Evolutionary conservation across 129 eudicot genomes (phyloP).

Genomic region (Escallonia herrerae): DNA sequence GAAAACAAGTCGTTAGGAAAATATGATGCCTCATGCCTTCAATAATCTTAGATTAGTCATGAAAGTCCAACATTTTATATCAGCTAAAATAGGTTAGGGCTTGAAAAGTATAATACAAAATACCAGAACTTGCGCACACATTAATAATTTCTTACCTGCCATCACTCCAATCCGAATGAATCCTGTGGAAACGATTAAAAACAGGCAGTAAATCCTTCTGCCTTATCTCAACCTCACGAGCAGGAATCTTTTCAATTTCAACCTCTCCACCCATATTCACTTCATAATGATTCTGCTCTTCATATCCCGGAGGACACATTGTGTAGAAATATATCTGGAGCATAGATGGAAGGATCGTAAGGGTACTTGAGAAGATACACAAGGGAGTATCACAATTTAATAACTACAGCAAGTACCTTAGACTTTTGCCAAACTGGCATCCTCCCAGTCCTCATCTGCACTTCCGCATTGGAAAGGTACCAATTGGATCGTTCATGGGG

Average conservation of each 20-base stretch:
- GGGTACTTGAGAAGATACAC: background rate
- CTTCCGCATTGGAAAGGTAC: conserved; percentile 88
- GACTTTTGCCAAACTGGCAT: conserved; percentile 89
- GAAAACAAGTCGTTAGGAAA: no score
- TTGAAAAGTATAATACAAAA: no score
- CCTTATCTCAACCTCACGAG: conserved; percentile 57
- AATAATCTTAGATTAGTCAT: no score
- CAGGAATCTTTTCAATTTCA: conserved; percentile 63
- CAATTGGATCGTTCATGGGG: conserved; percentile 51
- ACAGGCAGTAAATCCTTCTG: conserved; percentile 83
- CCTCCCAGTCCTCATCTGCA: conserved; percentile 77
- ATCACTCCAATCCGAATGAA: conserved; percentile 45
- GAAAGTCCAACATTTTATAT: no score
- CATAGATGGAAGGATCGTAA: conserved; percentile 9
- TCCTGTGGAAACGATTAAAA: conserved; percentile 49
- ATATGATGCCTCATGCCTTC: no score
- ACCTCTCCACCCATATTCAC: conserved; percentile 43
- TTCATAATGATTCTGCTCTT: conserved; percentile 19
- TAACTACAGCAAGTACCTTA: conserved; percentile 33
- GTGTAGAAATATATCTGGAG: conserved; percentile 55
- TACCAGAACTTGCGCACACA: background rate
- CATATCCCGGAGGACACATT: conserved; percentile 34
- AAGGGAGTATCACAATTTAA: background rate
- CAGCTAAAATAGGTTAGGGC: no score
- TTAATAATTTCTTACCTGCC: conserved; percentile 27